phyloP scores from a whole-genome alignment of 140 eudicot genomes.

The Oenanthe javanica region DNA sequence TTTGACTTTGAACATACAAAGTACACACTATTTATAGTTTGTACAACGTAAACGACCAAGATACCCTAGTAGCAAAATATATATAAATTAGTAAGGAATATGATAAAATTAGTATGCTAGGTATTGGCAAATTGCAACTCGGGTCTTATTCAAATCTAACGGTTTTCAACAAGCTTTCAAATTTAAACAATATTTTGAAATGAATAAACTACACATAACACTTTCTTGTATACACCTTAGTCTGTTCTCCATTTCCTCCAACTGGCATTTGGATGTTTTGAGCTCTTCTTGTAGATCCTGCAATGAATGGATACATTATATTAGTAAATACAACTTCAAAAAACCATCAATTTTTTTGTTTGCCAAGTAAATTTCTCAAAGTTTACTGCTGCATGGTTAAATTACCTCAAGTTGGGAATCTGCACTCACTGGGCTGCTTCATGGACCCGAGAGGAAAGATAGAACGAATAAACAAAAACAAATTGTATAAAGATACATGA shows the following conservation, averaged over 20 bases:
- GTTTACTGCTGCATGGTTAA: background rate
- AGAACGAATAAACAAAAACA: background rate
- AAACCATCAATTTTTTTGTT: background rate
- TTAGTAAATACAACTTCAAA: background rate
- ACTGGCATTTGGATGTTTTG: constrained; percentile 39
- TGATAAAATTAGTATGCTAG: background rate
- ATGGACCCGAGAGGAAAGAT: background rate
- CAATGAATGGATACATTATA: background rate
- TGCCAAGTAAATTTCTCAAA: background rate
- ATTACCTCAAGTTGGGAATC: constrained; percentile 71
- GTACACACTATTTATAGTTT: background rate
- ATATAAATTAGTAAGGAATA: too few species aligned
- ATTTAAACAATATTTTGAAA: background rate
- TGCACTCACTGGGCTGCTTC: constrained; percentile 28
- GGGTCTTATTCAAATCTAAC: background rate
- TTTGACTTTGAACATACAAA: background rate
- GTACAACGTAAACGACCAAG: background rate
- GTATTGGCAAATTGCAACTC: background rate
- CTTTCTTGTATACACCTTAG: constrained; percentile 32
- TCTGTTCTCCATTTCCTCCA: constrained; percentile 57
- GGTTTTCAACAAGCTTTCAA: background rate
- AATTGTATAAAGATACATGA: background rate
- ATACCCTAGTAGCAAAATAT: background rate
- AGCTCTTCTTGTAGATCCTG: constrained; percentile 79
- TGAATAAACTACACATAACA: background rate